Conservation (phyloP, 163 green algal species). For the Scenedesmus sp. region DNA sequence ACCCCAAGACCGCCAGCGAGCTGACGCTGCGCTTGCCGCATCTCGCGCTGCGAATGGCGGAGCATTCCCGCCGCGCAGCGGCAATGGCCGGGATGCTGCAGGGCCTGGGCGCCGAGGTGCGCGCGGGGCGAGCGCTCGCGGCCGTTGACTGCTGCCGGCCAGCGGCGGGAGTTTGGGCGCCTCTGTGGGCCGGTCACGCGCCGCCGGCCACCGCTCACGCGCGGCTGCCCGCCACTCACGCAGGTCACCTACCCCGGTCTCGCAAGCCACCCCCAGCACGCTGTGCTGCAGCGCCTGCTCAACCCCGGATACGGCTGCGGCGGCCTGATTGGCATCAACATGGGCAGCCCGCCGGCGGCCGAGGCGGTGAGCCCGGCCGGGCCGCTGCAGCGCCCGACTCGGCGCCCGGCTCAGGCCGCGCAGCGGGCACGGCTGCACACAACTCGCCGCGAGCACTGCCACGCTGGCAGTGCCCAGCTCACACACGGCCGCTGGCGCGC, state of each 20-base stretch:
- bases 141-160: too few relatives aligned
- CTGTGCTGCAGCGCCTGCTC: conserved; percentile 50
- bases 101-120: conserved; percentile 49
- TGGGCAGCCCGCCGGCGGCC: conserved; percentile 51
- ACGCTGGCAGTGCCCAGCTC: too few relatives aligned
- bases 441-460: too few relatives aligned
- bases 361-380: conserved; percentile 52
- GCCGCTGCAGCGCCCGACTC: background rate
- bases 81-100: conserved; percentile 55
- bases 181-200: too few relatives aligned
- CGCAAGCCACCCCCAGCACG: conserved; percentile 61
- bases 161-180: too few relatives aligned
- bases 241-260: conserved; percentile 76
- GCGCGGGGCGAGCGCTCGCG: background rate
- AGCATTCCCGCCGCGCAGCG: conserved; percentile 67
- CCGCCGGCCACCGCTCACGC: background rate
- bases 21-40: conserved; percentile 73
- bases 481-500: too few relatives aligned
- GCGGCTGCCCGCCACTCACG: background rate
- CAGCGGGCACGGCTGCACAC: background rate
- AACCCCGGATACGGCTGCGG: conserved; percentile 73
- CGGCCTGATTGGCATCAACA: conserved; percentile 71
- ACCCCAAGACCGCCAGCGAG: conserved; percentile 72
- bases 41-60: conserved; percentile 67
- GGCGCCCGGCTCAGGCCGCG: background rate